Conservation (phyloP, 257 asterid genomes). For the Capsicum chinense region DNA sequence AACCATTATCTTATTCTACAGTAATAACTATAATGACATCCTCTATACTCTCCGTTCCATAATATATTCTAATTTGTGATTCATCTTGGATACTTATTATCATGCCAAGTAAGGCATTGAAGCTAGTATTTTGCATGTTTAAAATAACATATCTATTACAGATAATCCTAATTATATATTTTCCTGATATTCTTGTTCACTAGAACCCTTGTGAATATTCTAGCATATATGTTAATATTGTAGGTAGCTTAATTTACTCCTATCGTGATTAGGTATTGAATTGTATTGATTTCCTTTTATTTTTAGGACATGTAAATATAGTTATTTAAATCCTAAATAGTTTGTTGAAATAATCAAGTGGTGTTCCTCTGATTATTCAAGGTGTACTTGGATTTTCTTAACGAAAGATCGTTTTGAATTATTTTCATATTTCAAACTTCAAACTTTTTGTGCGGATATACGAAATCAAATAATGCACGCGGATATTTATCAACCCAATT, state of each 20-base stretch:
- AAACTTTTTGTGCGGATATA: neutral
- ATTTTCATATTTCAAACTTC: neutral
- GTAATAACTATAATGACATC: neutral
- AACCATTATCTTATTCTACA: conserved; percentile 12
- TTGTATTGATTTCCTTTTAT: neutral
- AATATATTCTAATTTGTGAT: neutral
- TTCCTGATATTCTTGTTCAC: neutral
- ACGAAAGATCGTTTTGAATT: too few species aligned
- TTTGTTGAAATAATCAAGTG: neutral
- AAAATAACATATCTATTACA: neutral
- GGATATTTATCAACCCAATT: too few species aligned
- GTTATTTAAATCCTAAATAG: neutral
- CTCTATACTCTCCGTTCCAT: neutral
- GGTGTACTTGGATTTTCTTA: neutral
- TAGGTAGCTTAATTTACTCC: neutral
- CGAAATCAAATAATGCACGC: too few species aligned
- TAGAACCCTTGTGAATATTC: neutral
- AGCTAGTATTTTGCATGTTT: conserved; percentile 15
- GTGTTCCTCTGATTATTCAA: neutral
- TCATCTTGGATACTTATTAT: conserved; percentile 13
- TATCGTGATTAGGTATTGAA: neutral
- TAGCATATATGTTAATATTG: neutral
- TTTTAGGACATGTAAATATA: neutral
- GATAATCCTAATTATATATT: neutral
- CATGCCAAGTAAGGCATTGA: neutral